Conservation (phyloP, 202 grass and related monocot species). For the Sporobolus alterniflorus region DNA sequence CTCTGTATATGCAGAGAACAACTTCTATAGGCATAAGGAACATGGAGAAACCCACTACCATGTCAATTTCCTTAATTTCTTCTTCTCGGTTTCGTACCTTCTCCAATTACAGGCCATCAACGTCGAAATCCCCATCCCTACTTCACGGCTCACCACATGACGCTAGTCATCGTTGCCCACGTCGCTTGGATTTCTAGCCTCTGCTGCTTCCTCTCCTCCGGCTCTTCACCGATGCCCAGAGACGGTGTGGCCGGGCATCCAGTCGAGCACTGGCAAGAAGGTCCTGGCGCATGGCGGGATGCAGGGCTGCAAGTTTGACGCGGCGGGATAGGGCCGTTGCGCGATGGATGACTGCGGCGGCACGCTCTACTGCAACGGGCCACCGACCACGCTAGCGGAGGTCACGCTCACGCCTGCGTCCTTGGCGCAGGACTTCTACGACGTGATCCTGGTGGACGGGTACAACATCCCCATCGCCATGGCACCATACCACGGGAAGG, state of each 20-base stretch:
- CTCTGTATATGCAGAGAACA: too few species aligned
- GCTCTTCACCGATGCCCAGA: constrained; percentile 75
- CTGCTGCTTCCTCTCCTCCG: too few species aligned
- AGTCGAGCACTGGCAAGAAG: constrained; percentile 71
- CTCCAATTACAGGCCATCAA: too few species aligned
- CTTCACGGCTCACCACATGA: too few species aligned
- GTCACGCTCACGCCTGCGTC: constrained; percentile 58
- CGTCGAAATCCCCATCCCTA: too few species aligned
- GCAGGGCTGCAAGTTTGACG: constrained; percentile 78
- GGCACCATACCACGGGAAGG: constrained; percentile 71
- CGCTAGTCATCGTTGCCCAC: too few species aligned
- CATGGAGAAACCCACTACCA: too few species aligned
- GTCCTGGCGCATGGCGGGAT: constrained; percentile 68
- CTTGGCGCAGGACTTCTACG: constrained; percentile 79
- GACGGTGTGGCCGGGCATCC: constrained; percentile 97
- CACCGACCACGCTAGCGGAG: constrained; percentile 81
- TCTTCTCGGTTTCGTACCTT: too few species aligned
- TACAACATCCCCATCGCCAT: constrained; percentile 95
- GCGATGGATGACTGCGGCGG: constrained; percentile 95
- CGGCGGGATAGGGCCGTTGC: constrained; percentile 61
- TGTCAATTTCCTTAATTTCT: too few species aligned
- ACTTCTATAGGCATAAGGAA: too few species aligned
- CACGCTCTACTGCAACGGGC: constrained; percentile 73
- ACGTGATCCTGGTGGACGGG: constrained; percentile 94
- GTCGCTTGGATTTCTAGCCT: too few species aligned